phyloP scores from a whole-genome alignment of 345 rosid species.

The Ailanthus altissimus region DNA sequence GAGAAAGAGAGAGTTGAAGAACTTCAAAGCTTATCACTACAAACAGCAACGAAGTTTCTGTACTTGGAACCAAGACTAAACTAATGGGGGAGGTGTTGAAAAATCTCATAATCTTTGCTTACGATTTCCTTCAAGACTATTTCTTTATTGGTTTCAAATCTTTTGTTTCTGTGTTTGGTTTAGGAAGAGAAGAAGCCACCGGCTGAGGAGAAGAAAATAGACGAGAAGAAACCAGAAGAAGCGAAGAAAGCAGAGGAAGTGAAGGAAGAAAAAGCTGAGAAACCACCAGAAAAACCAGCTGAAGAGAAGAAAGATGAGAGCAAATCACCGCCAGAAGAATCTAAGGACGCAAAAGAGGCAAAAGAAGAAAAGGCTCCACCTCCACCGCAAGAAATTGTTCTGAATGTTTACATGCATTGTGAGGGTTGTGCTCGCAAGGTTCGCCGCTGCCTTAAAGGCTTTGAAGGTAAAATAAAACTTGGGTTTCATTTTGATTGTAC shows the following conservation, averaged over 20 bases:
- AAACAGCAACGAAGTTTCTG: not conserved
- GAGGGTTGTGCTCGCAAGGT: slow-evolving; percentile 97
- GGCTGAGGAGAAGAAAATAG: slow-evolving; percentile 38
- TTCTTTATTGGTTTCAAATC: not conserved
- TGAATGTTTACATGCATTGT: slow-evolving; percentile 92
- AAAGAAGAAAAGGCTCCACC: slow-evolving; percentile 55
- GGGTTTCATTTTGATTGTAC: not conserved
- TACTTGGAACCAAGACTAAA: slow-evolving; percentile 4
- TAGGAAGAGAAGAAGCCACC: slow-evolving; percentile 64
- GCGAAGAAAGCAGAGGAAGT: slow-evolving; percentile 37
- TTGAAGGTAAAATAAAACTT: slow-evolving; percentile 51
- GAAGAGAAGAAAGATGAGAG: slow-evolving; percentile 47
- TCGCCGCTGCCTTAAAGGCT: slow-evolving; percentile 71
- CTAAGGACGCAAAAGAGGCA: slow-evolving; percentile 32
- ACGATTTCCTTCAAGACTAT: not conserved
- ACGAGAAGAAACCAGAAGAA: slow-evolving; percentile 45
- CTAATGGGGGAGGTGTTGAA: slow-evolving; percentile 69
- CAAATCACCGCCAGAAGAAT: slow-evolving; percentile 34
- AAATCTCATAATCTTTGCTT: not conserved
- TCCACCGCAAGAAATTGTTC: slow-evolving; percentile 70
- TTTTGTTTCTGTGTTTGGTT: slow-evolving; percentile 8
- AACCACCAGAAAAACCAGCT: slow-evolving; percentile 32
- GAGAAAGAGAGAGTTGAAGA: not conserved
- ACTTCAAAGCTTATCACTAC: slow-evolving; percentile 17
- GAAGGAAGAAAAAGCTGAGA: slow-evolving; percentile 31